Evolutionary conservation across 352 stramenopile genomes (phyloP).

Genomic region (Plasmopara viticola): DNA sequence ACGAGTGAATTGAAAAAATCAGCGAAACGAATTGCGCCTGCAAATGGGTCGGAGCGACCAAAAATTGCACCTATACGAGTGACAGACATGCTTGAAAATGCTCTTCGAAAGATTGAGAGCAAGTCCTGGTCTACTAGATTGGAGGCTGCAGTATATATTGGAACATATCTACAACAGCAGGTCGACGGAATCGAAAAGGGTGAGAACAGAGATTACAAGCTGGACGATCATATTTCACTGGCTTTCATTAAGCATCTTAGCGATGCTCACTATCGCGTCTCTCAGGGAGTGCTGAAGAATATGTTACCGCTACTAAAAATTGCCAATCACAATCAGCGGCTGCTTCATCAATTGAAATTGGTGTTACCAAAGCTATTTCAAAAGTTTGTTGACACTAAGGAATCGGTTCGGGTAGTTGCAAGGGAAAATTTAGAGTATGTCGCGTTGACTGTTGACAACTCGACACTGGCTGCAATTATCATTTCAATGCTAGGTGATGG

Average conservation of each 20-base stretch:
- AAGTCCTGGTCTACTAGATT: constrained; percentile 62
- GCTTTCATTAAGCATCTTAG: constrained; percentile 58
- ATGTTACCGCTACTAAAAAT: constrained; percentile 51
- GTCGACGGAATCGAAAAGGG: constrained; percentile 8
- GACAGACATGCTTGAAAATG: constrained; percentile 47
- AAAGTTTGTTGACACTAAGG: constrained; percentile 73
- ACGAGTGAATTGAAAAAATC: constrained; percentile 9
- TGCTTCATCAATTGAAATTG: constrained; percentile 46
- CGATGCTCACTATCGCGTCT: constrained; percentile 71
- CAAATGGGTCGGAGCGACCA: constrained; percentile 13
- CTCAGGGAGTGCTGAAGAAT: constrained; percentile 55
- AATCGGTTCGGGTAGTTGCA: constrained; percentile 40
- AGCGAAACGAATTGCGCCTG: constrained; percentile 9
- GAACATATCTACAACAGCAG: constrained; percentile 18
- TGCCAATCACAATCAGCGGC: constrained; percentile 26
- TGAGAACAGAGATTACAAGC: constrained; percentile 22
- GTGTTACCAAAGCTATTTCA: constrained; percentile 65
- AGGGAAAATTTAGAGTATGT: constrained; percentile 63
- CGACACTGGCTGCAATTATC: constrained; percentile 36
- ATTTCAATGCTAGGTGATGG: constrained; percentile 64
- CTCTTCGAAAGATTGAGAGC: constrained; percentile 40
- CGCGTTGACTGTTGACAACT: constrained; percentile 37
- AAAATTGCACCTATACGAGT: constrained; percentile 6
- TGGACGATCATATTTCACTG: constrained; percentile 51
- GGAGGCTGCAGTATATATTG: constrained; percentile 50